Evolutionary conservation across 352 stramenopile genomes (phyloP).

Genomic region (Phytophthora hibernalis): DNA sequence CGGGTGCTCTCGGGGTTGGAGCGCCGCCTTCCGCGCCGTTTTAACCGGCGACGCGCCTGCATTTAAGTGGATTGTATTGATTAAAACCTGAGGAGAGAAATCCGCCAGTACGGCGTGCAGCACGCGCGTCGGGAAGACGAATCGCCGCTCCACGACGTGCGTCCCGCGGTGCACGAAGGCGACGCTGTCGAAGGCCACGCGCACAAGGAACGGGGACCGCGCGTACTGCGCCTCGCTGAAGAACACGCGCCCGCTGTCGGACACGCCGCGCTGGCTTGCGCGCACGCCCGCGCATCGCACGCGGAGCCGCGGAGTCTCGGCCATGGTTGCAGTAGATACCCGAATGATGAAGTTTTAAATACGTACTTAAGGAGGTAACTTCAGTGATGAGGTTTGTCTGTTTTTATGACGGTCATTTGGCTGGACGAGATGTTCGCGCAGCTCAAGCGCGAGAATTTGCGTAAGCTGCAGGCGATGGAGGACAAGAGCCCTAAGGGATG

Average conservation of each 20-base stretch:
- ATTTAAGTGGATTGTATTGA: not conserved
- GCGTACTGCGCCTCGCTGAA: slow-evolving; percentile 43
- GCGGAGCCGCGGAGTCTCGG: slow-evolving; percentile 1
- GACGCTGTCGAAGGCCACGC: slow-evolving; percentile 54
- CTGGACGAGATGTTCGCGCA: slow-evolving; percentile 72
- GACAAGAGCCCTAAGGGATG: slow-evolving; percentile 93
- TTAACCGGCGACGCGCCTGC: not conserved
- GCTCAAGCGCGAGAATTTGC: slow-evolving; percentile 87
- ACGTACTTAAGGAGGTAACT: not conserved
- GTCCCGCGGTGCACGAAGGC: slow-evolving; percentile 59
- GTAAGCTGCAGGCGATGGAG: slow-evolving; percentile 81
- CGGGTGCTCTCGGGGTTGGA: slow-evolving; percentile 19
- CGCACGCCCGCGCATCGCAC: slow-evolving; percentile 43
- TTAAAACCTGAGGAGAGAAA: slow-evolving; percentile 39
- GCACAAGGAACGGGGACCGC: slow-evolving; percentile 47
- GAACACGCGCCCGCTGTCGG: slow-evolving; percentile 27
- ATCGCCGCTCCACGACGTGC: slow-evolving; percentile 65
- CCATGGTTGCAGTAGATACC: not conserved
- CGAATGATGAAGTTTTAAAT: not conserved
- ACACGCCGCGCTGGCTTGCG: slow-evolving; percentile 10
- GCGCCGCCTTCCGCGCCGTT: slow-evolving; percentile 11
- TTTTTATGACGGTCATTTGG: slow-evolving; percentile 6
- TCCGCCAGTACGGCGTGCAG: slow-evolving; percentile 59
- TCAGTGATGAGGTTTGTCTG: not conserved
- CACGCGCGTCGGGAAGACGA: slow-evolving; percentile 66